Conservation (phyloP, 2,329 filamentous ascomycete genomes). For the Aschersonia sp. region DNA sequence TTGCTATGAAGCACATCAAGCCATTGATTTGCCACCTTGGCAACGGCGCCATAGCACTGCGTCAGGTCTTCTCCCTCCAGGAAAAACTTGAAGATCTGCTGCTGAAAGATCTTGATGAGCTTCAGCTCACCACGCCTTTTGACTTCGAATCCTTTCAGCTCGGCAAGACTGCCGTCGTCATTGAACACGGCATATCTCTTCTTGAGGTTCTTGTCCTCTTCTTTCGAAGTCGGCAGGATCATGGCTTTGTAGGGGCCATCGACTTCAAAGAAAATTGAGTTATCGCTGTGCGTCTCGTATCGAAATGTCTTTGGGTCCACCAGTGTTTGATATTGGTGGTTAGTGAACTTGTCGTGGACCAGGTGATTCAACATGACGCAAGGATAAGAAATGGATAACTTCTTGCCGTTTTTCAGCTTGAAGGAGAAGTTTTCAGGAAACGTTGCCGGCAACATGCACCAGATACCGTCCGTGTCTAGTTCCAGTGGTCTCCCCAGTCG, state of each 20-base stretch:
- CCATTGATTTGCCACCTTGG: constrained; percentile 92
- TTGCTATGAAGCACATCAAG: constrained; percentile 85
- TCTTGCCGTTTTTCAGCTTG: constrained; percentile 91
- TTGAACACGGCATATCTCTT: constrained; percentile 99
- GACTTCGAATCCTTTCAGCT: constrained; percentile 93
- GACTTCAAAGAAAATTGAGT: constrained; percentile 98
- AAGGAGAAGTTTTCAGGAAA: constrained; percentile 96
- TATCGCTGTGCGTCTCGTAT: constrained; percentile 96
- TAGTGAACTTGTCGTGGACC: constrained; percentile 88
- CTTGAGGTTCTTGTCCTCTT: constrained; percentile 98
- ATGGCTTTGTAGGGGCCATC: constrained; percentile 96
- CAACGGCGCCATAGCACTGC: constrained; percentile 83
- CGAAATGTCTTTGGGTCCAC: constrained; percentile 65
- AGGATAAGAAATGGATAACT: constrained; percentile 89
- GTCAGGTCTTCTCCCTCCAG: constrained; percentile 74
- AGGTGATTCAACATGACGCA: constrained; percentile 99
- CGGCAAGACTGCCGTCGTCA: constrained; percentile 85
- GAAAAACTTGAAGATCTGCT: constrained; percentile 99
- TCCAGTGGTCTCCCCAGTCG: constrained; percentile 85
- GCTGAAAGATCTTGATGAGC: constrained; percentile 98
- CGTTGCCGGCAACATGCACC: constrained; percentile 94
- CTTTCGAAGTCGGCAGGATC: constrained; percentile 93
- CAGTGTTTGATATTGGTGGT: constrained; percentile 91
- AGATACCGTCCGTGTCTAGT: constrained; percentile 96
- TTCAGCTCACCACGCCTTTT: constrained; percentile 96